phyloP scores from a whole-genome alignment of 2,329 filamentous ascomycete species.

The Penicillium sp. region DNA sequence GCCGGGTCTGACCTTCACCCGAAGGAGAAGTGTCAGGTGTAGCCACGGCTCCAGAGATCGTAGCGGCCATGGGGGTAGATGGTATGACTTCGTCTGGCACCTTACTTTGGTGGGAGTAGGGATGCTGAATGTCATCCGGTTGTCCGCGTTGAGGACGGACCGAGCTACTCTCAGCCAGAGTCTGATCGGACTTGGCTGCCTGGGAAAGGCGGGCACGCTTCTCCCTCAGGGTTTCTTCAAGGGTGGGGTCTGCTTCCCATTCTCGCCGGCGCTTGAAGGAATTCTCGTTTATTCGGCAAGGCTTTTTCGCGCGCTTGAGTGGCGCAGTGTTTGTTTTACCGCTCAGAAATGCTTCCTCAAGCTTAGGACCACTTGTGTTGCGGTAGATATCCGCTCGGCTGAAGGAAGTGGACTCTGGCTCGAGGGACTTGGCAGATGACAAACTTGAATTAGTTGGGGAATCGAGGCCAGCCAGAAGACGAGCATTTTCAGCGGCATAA shows the following conservation, averaged over 20 bases:
- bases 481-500: not conserved
- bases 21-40: not conserved
- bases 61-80: not conserved
- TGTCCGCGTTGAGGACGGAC: conserved; percentile 14
- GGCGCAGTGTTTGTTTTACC: conserved; percentile 33
- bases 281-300: conserved; percentile 27
- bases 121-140: conserved; percentile 9
- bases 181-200: not conserved
- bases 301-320: conserved; percentile 29
- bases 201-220: conserved; percentile 21
- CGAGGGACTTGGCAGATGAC: conserved; percentile 45
- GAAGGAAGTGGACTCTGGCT: conserved; percentile 34
- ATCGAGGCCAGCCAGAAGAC: not conserved
- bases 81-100: not conserved
- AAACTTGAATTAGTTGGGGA: conserved; percentile 41
- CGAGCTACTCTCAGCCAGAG: conserved; percentile 7
- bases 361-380: conserved; percentile 24
- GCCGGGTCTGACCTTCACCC: not conserved
- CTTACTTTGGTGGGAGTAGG: conserved; percentile 2
- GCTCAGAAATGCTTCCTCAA: conserved; percentile 23
- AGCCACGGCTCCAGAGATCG: not conserved
- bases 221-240: conserved; percentile 26
- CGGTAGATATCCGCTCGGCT: conserved; percentile 31
- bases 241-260: conserved; percentile 34
- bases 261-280: conserved; percentile 32